Base-by-base conservation (phyloP, 208 protist species). In the Acanthamoeba triangularis region DNA sequence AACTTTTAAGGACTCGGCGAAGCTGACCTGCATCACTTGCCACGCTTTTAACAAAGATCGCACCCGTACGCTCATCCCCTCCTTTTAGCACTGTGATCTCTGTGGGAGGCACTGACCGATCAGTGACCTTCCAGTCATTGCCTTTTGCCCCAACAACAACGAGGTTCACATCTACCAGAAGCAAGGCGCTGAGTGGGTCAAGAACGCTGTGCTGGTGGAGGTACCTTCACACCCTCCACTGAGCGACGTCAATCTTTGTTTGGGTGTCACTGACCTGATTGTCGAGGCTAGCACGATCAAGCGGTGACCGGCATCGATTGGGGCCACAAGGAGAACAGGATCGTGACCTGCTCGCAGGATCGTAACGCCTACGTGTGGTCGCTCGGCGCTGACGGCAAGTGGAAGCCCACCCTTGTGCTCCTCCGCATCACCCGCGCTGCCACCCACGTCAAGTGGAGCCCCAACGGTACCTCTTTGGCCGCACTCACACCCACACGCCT, bases 351-450 rank as follows among this genome's bases (percentile, higher is more conserved):
- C 95, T 97, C 97, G 44, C 98, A 99, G 93, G 99, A 99, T 95
- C 95, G 99, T 69, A 99, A 99, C 95, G 99, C 99, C 78, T 99
- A 99, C 94, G 99, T 99, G 44, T 99, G 99, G n/a, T n/a, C n/a
- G 99, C 96, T 94, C 14, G 67, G 96, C 28, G 94, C 74, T 6
- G 76, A 72, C 13, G 96, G 96, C 44, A 87, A 92, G 30, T 99
- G 99, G 99, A 98, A 98, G 59, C 98, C 98, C 80, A 97, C 96
- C 59, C 96, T 99, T 14, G 99, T 99, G 37, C 96, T 99, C n/a
- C 96, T 99, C 18, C 97, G 97, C 52, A 98, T 99, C 44, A 98
- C 97, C 78, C 95, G 97, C 33, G 97, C 97, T 35, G 98, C 98
- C 3, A 99, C 98, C 56, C 97, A 96, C 28, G 97, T 98, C 65